Base-by-base conservation (phyloP, 495 filamentous ascomycete species). In the Aspergillus hancockii region DNA sequence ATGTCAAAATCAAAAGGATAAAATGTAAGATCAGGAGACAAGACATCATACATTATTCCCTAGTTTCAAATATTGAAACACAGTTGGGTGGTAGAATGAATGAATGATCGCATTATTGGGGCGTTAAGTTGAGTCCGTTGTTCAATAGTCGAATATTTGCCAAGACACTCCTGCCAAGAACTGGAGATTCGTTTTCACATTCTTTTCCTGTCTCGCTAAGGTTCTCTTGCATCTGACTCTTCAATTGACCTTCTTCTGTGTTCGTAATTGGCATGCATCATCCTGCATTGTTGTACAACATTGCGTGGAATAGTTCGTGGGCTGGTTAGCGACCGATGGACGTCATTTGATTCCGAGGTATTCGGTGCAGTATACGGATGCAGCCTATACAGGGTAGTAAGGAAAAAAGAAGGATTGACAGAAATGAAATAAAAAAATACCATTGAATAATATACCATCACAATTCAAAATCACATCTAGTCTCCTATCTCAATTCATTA, bases 131-230 rank as follows among this genome's bases (percentile, higher is more conserved):
- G 13, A 10, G 13, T 14, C 34, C 34, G 34, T 36, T 36, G 34
- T 9, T 14, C 38, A 41, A 41, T 30, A 34, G 50, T 53, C 51
- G 21, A 8, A 47, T 23, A 38, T 40, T 40, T 40, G 51, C 51
- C 51, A 53, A 40, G 51, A 21, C 34, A 8, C 51, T 53, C 32
- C 51, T 40, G 51, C 51, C 51, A 53, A 53, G 51, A 32, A 16
- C 18, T 16, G n/a, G 21, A 30, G 7, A 14, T 28, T 41, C 52
- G 41, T 40, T 32, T 4, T 40, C 34, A 54, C 2, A 28, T 13
- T 23, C 31, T 38, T 54, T 21, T 16, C 53, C 16, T 21, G 5
- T 19, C 49, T 32, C n/a, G 18, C 14, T 31, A 6, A 2, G 13
- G 9, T 31, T 28, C 30, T 52, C 49, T 31, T 52, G 16, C 49